A percentile compares a stretch with the other conserved stretches of the same genome.
Evolutionary conservation across 2,329 filamentous ascomycete species (phyloP).

Genomic region (Sordariomycetes sp.): DNA sequence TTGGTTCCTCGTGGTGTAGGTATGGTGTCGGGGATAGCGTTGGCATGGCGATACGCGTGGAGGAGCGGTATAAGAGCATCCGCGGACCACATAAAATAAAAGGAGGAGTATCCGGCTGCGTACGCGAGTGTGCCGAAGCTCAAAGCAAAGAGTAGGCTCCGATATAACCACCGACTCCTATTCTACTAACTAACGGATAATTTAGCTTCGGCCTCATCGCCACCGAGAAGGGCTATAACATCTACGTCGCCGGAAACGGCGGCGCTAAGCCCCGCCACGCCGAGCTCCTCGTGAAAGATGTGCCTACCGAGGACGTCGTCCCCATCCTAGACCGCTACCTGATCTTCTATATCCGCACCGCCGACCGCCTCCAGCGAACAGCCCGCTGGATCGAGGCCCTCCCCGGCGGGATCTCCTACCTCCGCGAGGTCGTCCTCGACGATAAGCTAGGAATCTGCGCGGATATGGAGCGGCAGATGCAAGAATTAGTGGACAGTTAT

Average conservation of each 20-base stretch:
- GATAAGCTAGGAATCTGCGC: conserved; percentile 79
- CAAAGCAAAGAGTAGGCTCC: conserved; percentile 73
- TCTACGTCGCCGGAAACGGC: conserved; percentile 82
- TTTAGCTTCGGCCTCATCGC: conserved; percentile 72
- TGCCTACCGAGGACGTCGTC: conserved; percentile 68
- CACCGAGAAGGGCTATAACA: conserved; percentile 86
- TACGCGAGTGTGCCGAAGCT: conserved; percentile 86
- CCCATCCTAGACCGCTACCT: conserved; percentile 80
- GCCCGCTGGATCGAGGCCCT: conserved; percentile 78
- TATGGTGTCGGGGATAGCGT: conserved; percentile 85
- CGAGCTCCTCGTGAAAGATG: conserved; percentile 75
- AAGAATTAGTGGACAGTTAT: conserved; percentile 67
- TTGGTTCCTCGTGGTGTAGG: conserved; percentile 83
- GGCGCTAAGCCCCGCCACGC: conserved; percentile 74
- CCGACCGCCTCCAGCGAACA: conserved; percentile 79
- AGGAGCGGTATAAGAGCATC: conserved; percentile 86
- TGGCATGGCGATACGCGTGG: conserved; percentile 75
- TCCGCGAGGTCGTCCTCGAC: conserved; percentile 69
- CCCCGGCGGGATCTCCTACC: conserved; percentile 72
- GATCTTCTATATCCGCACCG: conserved; percentile 88
- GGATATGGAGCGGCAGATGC: conserved; percentile 78
- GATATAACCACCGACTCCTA: not conserved
- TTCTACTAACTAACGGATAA: conserved; percentile 6
- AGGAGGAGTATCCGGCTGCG: conserved; percentile 78
- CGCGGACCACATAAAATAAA: conserved; percentile 86